Evolutionary conservation across 1,139 yeast species (phyloP).

Genomic region (Protomyces pachydermus): DNA sequence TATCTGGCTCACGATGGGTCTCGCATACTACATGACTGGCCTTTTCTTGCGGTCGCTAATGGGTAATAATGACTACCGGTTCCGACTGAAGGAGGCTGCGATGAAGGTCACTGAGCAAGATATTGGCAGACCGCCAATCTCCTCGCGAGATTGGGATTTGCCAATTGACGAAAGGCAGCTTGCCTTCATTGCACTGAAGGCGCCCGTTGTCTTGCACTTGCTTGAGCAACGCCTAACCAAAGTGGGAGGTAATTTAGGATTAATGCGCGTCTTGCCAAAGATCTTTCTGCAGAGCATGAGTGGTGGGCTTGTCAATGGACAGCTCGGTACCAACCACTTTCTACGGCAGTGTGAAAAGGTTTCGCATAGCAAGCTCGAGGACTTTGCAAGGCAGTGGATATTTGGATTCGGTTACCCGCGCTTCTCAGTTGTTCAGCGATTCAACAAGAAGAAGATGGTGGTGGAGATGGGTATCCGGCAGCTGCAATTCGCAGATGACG

Average conservation of each 20-base stretch:
- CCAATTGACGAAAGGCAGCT: conserved; percentile 67
- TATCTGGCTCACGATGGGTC: conserved; percentile 87
- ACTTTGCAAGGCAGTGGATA: conserved; percentile 91
- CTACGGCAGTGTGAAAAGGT: conserved; percentile 92
- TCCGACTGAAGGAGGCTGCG: conserved; percentile 57
- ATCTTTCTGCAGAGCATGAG: conserved; percentile 92
- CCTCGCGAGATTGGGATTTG: conserved; percentile 57
- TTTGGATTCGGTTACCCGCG: conserved; percentile 84
- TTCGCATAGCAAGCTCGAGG: conserved; percentile 74
- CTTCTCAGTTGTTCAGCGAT: conserved; percentile 80
- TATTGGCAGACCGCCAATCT: conserved; percentile 75
- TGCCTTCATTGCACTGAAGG: conserved; percentile 63
- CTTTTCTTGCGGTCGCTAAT: conserved; percentile 64
- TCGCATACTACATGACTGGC: conserved; percentile 75
- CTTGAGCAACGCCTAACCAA: conserved; percentile 91
- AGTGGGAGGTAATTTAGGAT: conserved; percentile 88
- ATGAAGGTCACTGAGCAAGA: conserved; percentile 69
- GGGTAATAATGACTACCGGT: conserved; percentile 80
- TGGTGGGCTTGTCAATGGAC: conserved; percentile 79
- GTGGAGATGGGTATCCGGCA: conserved; percentile 94
- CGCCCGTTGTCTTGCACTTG: conserved; percentile 79
- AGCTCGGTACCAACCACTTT: conserved; percentile 74
- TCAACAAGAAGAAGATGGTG: conserved; percentile 87
- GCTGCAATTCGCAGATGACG: conserved; percentile 63
- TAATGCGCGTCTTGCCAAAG: conserved; percentile 86